A percentile compares a stretch with the other conserved stretches of the same genome.
phyloP scores from a whole-genome alignment of 1,284 basidiomycete species.

The Ceratobasidium sp. region DNA sequence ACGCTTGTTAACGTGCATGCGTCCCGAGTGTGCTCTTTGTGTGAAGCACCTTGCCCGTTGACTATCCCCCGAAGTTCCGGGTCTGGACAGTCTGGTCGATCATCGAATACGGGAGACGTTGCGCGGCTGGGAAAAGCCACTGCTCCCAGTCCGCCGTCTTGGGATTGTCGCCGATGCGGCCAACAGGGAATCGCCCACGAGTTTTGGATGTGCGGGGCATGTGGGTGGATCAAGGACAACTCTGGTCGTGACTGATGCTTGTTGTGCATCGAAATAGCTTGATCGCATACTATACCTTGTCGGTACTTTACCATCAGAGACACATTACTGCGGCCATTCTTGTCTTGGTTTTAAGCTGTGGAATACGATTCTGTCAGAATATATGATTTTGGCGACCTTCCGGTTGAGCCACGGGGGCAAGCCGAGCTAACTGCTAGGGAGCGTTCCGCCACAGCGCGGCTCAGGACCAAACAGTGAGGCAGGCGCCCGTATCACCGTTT shows the following conservation, averaged over 20 bases:
- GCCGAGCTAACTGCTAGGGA: not conserved
- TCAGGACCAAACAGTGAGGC: not conserved
- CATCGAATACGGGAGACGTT: not conserved
- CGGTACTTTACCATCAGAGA: not conserved
- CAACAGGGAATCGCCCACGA: slow-evolving; percentile 65
- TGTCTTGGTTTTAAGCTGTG: not conserved
- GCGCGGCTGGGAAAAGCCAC: not conserved
- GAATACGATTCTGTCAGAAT: slow-evolving; percentile 1
- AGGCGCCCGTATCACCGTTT: not conserved
- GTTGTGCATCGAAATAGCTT: not conserved
- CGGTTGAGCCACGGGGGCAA: not conserved
- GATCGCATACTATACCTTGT: slow-evolving; percentile 18
- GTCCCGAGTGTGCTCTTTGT: slow-evolving; percentile 69
- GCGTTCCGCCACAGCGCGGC: not conserved
- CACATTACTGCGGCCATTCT: not conserved
- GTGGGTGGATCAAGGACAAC: slow-evolving; percentile 68
- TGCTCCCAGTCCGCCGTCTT: slow-evolving; percentile 55
- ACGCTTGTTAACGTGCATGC: slow-evolving; percentile 68
- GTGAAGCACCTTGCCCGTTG: slow-evolving; percentile 57
- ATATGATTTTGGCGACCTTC: slow-evolving; percentile 14
- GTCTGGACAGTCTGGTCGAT: not conserved
- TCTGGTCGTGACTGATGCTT: slow-evolving; percentile 48
- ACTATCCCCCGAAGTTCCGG: slow-evolving; percentile 35
- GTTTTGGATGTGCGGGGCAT: slow-evolving; percentile 76
- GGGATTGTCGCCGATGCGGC: slow-evolving; percentile 74